Percentiles rank a stretch among this genome's conserved stretches.
These are phyloP conservation scores for Phytophthora cryptogea DNA, from an alignment of 352 stramenopile species.

Conservation along the genomic window DNA sequence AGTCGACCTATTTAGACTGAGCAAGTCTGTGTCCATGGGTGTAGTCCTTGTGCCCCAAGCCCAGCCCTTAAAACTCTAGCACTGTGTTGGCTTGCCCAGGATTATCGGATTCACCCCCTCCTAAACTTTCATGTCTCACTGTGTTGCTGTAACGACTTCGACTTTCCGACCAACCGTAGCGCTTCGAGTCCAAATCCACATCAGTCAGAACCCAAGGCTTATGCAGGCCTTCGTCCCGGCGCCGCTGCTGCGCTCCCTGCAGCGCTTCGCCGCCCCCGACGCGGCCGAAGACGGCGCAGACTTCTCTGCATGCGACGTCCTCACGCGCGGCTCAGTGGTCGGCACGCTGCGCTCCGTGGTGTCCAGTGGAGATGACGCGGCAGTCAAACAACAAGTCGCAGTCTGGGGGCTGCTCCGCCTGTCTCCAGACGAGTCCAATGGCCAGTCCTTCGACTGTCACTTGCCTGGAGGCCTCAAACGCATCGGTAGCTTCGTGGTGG, in stretches of 20 bases:
- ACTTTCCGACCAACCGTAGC: conserved; percentile 22
- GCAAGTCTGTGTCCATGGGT: no score
- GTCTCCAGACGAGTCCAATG: conserved; percentile 9
- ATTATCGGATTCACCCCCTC: no score
- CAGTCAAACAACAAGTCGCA: conserved; percentile 17
- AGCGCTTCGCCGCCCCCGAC: conserved; percentile 30
- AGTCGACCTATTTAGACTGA: no score
- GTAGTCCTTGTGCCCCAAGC: no score
- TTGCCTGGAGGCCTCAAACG: conserved; percentile 32
- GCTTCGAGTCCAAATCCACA: neutral
- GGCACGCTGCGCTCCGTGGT: conserved; percentile 17
- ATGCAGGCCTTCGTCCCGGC: conserved; percentile 35
- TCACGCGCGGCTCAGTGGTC: conserved; percentile 28
- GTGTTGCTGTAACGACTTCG: no score
- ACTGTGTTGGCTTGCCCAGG: no score
- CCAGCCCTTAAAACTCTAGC: no score
- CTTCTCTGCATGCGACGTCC: neutral
- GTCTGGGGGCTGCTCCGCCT: conserved; percentile 34
- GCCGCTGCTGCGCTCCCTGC: conserved; percentile 44
- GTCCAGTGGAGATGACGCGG: conserved; percentile 11
- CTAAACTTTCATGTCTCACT: no score
- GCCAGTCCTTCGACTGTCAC: conserved; percentile 19
- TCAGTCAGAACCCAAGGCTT: neutral
- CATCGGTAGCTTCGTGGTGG: conserved; percentile 31
- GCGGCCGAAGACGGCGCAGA: conserved; percentile 14